phyloP scores from a whole-genome alignment of 1,284 basidiomycete species.

The Tilletia setariae region DNA sequence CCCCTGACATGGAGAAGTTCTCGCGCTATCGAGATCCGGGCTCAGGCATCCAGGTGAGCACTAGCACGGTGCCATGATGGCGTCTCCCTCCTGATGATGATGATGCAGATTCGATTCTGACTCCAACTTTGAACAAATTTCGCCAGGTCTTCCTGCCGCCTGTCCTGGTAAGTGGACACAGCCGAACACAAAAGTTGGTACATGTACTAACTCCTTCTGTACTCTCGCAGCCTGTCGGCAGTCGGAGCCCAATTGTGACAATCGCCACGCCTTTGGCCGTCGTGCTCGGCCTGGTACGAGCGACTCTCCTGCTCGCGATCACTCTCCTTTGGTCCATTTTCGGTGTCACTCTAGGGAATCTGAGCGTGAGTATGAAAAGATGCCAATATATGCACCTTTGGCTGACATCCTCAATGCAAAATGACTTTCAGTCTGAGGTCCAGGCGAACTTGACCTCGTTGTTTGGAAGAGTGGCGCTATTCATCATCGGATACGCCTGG shows the following conservation, averaged over 20 bases:
- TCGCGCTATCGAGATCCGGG: slow-evolving; percentile 33
- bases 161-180: slow-evolving; percentile 16
- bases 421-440: background rate
- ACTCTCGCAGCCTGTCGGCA: background rate
- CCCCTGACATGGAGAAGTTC: slow-evolving; percentile 28
- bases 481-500: slow-evolving; percentile 10
- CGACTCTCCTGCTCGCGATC: background rate
- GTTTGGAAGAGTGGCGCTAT: background rate
- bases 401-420: background rate
- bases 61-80: too few species aligned
- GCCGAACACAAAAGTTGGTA: too few species aligned
- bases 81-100: too few species aligned
- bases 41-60: slow-evolving; percentile 31
- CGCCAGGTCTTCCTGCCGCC: slow-evolving; percentile 32
- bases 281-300: slow-evolving; percentile 21
- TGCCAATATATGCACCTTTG: background rate
- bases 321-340: background rate
- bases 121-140: background rate
- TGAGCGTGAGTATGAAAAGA: slow-evolving; percentile 2
- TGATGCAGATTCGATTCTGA: too few species aligned
- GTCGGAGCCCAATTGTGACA: background rate
- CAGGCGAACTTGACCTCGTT: background rate
- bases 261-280: slow-evolving; percentile 21
- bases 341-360: background rate
- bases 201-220: too few species aligned